Base-by-base conservation (phyloP, 169 alveolate genomes). In the Neospora caninum region DNA sequence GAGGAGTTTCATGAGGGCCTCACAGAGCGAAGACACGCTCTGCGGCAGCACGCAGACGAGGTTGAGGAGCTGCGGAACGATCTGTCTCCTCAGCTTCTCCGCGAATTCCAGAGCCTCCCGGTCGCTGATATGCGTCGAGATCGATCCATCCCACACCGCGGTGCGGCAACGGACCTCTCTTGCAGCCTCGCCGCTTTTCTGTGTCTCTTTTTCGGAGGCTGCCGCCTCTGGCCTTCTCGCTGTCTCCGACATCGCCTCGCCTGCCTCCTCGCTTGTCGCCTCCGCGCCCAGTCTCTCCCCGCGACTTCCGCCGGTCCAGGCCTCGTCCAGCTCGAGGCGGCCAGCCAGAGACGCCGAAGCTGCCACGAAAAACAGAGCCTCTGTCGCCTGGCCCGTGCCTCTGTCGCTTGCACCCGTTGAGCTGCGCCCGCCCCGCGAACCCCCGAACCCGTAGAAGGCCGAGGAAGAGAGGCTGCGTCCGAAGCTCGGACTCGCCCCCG, bases 61-160 rank as follows among this genome's bases (percentile, higher is more conserved):
- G 29, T 49, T n/a, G 25, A 92, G 38, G 18, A 92, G 42, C 43
- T 92, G 91, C 25, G 69, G 54, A 16, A 92, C 86, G 58, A 82
- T 70, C 82, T 88, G 84, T 27, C 84, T 80, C 67, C 73, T 91
- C 69, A 92, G 69, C 87, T 38, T 18, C 22, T 87, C 91, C 53
- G 84, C 84, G 29, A 92, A 73, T 7, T 87, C 84, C 4, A 36
- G 69, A 22, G 91, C 91, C 20, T 34, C 34, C 80, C 49, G 67
- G 38, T 92, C 94, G 86, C 94, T 92, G 84, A 92, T 49, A 70
- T 92, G 91, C 42, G 84, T 70, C 58, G 78, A 80, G 42, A 82
- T 38, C n/a, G 34, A 39, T 38, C 89, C 89, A 0, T 41, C 64
- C 84, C 70, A 92, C 18, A 0, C 70, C 80, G 89, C 38, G 64